A percentile compares a stretch with the other conserved stretches of the same genome.
phyloP scores from a whole-genome alignment of 768 basidiomycete species.

The Udeniomyces megalosporus region DNA sequence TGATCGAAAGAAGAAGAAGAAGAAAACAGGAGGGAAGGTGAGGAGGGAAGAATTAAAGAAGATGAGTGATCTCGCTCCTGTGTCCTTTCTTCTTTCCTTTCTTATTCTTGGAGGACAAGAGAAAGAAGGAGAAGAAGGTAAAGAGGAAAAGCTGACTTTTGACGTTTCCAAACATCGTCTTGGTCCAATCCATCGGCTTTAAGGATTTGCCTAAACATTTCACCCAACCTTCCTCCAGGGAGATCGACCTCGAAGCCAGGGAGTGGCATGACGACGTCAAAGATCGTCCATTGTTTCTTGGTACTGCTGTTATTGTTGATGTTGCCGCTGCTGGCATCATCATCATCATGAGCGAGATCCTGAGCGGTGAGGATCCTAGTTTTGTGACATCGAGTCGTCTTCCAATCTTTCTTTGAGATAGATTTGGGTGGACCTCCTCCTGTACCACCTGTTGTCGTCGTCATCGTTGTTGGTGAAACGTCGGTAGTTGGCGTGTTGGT shows the following conservation, averaged over 20 bases:
- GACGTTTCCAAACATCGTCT: conserved; percentile 28
- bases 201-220: conserved; percentile 67
- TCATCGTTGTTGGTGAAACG: too few relatives aligned
- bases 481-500: too few relatives aligned
- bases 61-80: background rate
- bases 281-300: conserved; percentile 47
- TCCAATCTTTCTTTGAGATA: conserved; percentile 17
- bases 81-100: too few relatives aligned
- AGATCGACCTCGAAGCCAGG: conserved; percentile 89
- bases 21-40: background rate
- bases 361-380: conserved; percentile 43
- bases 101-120: background rate
- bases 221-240: conserved; percentile 73
- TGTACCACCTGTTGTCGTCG: too few relatives aligned
- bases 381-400: conserved; percentile 31
- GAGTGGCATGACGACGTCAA: conserved; percentile 93
- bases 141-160: conserved; percentile 1
- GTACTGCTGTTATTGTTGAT: too few relatives aligned
- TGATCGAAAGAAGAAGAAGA: too few relatives aligned
- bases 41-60: too few relatives aligned
- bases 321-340: too few relatives aligned
- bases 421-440: background rate
- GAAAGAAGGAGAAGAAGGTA: background rate
- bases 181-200: conserved; percentile 75
- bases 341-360: too few relatives aligned